These are phyloP conservation scores for Eucalyptus marginata DNA, from an alignment of 345 rosid genomes.

Conservation along the genomic window DNA sequence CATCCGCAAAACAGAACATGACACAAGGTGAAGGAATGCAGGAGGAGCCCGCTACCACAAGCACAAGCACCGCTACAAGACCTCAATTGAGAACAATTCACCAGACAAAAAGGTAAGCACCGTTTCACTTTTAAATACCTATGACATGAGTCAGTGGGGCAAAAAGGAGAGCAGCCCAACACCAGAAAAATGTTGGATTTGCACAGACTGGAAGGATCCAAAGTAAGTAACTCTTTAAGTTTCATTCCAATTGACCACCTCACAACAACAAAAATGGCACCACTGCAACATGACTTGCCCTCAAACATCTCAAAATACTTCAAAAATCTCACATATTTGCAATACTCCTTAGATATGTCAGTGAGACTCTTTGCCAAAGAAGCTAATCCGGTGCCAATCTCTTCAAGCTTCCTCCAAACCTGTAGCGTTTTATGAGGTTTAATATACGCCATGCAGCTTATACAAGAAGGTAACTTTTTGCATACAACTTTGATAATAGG, in stretches of 20 bases:
- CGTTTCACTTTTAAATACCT: neutral
- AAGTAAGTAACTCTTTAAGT: neutral
- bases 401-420: conserved; percentile 68
- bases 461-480: neutral
- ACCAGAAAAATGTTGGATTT: neutral
- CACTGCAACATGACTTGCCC: neutral
- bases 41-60: neutral
- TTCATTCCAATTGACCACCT: neutral
- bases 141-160: neutral
- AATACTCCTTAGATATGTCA: conserved; percentile 42
- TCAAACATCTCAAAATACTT: neutral
- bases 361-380: conserved; percentile 58
- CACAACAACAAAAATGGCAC: neutral
- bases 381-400: conserved; percentile 53
- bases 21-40: neutral
- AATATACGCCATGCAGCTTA: neutral
- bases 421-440: conserved; percentile 2
- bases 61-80: neutral
- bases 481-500: neutral
- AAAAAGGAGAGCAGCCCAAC: neutral
- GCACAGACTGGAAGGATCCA: neutral
- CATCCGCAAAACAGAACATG: neutral
- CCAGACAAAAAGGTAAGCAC: neutral
- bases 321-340: conserved; percentile 40
- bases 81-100: neutral